Evolutionary conservation across 805 yeast genomes (phyloP).

Genomic region (Yarrowia yakushimensis): DNA sequence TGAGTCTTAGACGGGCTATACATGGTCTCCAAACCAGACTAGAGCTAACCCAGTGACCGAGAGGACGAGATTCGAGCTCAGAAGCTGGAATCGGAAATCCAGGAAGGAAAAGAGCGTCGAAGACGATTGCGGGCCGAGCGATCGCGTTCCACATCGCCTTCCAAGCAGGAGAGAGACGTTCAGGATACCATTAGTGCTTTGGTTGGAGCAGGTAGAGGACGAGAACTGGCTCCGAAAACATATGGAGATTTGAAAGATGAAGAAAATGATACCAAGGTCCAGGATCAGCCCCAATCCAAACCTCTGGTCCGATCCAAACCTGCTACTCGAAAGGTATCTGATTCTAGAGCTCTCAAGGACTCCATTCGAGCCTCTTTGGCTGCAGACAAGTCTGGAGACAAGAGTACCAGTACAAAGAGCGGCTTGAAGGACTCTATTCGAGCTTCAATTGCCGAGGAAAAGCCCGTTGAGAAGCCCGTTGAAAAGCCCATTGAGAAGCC

Average conservation of each 20-base stretch:
- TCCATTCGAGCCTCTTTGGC: background rate
- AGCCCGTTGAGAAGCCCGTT: background rate
- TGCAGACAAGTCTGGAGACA: background rate
- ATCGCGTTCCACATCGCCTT: conserved; percentile 30
- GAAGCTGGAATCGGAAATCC: conserved; percentile 34
- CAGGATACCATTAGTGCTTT: background rate
- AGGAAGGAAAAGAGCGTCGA: conserved; percentile 34
- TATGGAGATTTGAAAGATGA: background rate
- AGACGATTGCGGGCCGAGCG: conserved; percentile 31
- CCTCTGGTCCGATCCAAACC: background rate
- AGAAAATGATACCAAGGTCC: too few species aligned
- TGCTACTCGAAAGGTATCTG: conserved; percentile 2
- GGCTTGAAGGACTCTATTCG: background rate
- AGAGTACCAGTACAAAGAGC: background rate
- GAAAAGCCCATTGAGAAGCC: background rate
- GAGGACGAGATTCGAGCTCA: conserved; percentile 37
- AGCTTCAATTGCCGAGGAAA: background rate
- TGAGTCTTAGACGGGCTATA: too few species aligned
- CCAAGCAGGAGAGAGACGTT: conserved; percentile 23
- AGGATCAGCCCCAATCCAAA: background rate
- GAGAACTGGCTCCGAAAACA: conserved; percentile 10
- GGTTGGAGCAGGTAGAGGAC: background rate
- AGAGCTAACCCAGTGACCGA: conserved; percentile 30
- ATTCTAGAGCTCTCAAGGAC: conserved; percentile 18
- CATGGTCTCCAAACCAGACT: too few species aligned